Percentiles rank a stretch among this genome's conserved stretches.
Evolutionary conservation across 1,284 basidiomycete species (phyloP).

Genomic region (Ceraceosorus guamensis): DNA sequence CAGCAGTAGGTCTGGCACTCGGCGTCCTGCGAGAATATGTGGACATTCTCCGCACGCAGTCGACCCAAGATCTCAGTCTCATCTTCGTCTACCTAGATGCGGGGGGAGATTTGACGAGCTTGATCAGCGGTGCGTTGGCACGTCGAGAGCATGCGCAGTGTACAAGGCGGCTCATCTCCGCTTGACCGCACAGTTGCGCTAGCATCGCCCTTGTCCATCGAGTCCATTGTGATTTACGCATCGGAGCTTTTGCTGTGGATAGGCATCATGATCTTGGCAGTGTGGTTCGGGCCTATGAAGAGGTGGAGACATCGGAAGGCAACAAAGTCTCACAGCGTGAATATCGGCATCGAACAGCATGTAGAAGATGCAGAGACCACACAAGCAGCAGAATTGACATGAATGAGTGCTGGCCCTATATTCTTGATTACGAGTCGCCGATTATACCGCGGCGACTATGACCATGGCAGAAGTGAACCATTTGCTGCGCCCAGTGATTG

Average conservation of each 20-base stretch:
- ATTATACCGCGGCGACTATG: no score
- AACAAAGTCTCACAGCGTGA: no score
- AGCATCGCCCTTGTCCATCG: background rate
- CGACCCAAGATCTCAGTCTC: constrained; percentile 21
- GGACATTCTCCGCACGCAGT: constrained; percentile 19
- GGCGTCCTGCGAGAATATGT: constrained; percentile 26
- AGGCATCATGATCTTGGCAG: constrained; percentile 5
- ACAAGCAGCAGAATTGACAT: no score
- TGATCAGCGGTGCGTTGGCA: constrained; percentile 4
- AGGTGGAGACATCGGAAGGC: no score
- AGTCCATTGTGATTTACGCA: constrained; percentile 10
- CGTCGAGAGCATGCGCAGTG: no score
- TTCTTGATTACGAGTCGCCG: no score
- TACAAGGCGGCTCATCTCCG: background rate
- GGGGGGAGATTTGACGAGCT: constrained; percentile 18
- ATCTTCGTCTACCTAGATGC: constrained; percentile 26
- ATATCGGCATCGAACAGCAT: no score
- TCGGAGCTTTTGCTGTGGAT: constrained; percentile 13
- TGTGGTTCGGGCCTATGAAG: no score
- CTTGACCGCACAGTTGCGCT: background rate
- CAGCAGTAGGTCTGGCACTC: constrained; percentile 15
- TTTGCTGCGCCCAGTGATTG: no score
- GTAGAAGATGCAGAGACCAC: no score
- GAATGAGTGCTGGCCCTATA: no score
- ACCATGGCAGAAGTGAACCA: no score